These are phyloP conservation scores for Tricholoma sp. DNA, from an alignment of 768 basidiomycete genomes.

Conservation along the genomic window DNA sequence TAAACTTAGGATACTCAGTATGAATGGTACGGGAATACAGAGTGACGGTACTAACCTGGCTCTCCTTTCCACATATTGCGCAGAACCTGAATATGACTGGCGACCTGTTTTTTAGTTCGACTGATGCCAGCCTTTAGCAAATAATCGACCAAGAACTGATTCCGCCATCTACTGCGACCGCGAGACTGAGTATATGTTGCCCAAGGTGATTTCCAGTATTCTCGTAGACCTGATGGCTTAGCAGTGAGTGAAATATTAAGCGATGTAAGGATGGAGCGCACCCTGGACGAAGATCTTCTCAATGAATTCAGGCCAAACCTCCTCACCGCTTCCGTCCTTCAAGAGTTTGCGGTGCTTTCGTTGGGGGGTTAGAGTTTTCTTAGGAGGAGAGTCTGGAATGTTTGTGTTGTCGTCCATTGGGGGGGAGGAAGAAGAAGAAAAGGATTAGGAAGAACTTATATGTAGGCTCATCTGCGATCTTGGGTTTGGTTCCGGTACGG, in stretches of 20 bases:
- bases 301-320: conserved; percentile 79
- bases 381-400: conserved; percentile 22
- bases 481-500: conserved; percentile 15
- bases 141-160: conserved; percentile 82
- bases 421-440: conserved; percentile 12
- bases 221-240: conserved; percentile 59
- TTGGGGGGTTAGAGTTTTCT: conserved; percentile 59
- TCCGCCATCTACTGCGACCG: conserved; percentile 75
- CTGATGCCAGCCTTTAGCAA: conserved; percentile 63
- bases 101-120: conserved; percentile 83
- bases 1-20: conserved; percentile 22
- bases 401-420: conserved; percentile 16
- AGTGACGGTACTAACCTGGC: conserved; percentile 44
- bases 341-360: conserved; percentile 81
- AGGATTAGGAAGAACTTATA: conserved; percentile 25
- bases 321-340: conserved; percentile 70
- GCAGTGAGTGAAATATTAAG: conserved; percentile 2
- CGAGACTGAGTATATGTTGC: conserved; percentile 67
- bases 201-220: conserved; percentile 80
- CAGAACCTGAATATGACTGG: conserved; percentile 82
- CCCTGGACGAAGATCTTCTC: conserved; percentile 78
- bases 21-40: conserved; percentile 6
- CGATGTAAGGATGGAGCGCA: conserved; percentile 17
- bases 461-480: conserved; percentile 18
- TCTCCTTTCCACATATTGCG: conserved; percentile 88